These are phyloP conservation scores for Chamaenerion angustifolium DNA, from an alignment of 345 rosid genomes.

Conservation along the genomic window DNA sequence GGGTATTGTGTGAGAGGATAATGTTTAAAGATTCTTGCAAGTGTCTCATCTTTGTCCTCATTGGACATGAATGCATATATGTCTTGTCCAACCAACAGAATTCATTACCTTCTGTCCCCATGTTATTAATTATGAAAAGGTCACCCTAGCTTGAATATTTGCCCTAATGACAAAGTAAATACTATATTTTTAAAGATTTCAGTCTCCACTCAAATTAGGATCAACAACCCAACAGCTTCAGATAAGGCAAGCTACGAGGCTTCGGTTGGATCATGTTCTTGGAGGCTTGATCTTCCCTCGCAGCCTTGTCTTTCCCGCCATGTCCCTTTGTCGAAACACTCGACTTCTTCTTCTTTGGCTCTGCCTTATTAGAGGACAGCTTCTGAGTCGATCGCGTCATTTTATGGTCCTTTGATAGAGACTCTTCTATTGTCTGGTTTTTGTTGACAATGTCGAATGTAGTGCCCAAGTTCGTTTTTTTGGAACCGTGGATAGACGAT, in stretches of 20 bases:
- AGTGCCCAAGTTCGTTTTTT: constrained; percentile 24
- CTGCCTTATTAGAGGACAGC: neutral
- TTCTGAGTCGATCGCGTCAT: neutral
- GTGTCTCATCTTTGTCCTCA: too few species aligned
- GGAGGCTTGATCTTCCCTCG: constrained; percentile 11
- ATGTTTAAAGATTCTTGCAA: too few species aligned
- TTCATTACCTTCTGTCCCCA: too few species aligned
- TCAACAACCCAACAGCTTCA: constrained; percentile 41
- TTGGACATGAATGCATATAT: too few species aligned
- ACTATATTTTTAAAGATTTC: too few species aligned
- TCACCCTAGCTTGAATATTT: too few species aligned
- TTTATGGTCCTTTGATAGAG: too few species aligned
- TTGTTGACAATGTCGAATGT: constrained; percentile 13
- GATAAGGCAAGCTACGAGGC: constrained; percentile 25
- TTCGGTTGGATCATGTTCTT: constrained; percentile 19
- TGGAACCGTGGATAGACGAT: constrained; percentile 37
- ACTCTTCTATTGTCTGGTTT: neutral
- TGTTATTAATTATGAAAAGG: too few species aligned
- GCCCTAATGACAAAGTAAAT: too few species aligned
- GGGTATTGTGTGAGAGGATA: too few species aligned
- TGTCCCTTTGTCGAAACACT: constrained; percentile 4
- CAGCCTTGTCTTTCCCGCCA: constrained; percentile 11
- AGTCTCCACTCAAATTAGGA: too few species aligned
- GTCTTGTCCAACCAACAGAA: too few species aligned
- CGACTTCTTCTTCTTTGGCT: neutral